Conservation (phyloP, 768 basidiomycete species). For the Boletus rufocinnamomeus region DNA sequence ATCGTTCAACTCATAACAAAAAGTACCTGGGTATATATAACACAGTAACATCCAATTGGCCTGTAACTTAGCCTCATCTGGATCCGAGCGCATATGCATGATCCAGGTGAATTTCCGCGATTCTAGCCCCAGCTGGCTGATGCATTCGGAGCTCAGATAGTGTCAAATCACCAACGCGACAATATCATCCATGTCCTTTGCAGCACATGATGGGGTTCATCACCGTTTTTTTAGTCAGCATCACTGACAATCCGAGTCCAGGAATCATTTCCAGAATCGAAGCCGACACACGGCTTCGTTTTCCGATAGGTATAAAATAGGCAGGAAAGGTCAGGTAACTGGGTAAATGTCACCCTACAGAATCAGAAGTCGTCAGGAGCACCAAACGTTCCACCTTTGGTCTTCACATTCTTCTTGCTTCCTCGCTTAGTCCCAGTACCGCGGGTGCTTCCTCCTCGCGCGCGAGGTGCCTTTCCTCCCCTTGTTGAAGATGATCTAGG, state of each 20-base stretch:
- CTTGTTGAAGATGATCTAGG: slow-evolving; percentile 29
- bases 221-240: not conserved
- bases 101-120: too few species aligned
- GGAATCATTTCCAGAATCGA: not conserved
- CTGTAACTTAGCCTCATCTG: too few species aligned
- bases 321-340: not conserved
- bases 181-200: not conserved
- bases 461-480: slow-evolving; percentile 26
- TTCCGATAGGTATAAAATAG: not conserved
- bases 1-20: too few species aligned
- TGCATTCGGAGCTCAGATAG: too few species aligned
- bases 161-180: too few species aligned
- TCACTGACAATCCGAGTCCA: not conserved
- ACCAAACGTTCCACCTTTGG: slow-evolving; percentile 37
- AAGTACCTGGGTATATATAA: too few species aligned
- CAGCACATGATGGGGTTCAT: not conserved
- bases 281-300: not conserved
- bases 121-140: too few species aligned
- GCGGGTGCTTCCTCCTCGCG: slow-evolving; percentile 26
- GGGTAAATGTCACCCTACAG: not conserved
- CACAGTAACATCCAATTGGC: too few species aligned
- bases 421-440: slow-evolving; percentile 27
- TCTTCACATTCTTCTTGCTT: slow-evolving; percentile 32
- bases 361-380: slow-evolving; percentile 33
- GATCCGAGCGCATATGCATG: too few species aligned